phyloP scores from a whole-genome alignment of 371 early-diverging fungal species.

The Smittium mucronatum region DNA sequence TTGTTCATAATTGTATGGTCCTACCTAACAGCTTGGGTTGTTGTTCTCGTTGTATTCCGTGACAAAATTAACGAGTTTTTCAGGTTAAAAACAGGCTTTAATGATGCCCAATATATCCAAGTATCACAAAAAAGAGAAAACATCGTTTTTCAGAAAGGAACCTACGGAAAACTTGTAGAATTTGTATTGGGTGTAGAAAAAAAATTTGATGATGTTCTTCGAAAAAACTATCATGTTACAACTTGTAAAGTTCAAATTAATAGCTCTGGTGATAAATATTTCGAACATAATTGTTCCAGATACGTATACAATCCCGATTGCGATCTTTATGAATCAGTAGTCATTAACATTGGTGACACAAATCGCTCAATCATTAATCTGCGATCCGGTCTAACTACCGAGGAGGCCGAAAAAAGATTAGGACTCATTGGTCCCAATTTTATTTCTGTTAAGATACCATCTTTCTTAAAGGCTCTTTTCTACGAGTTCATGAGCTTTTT shows the following conservation, averaged over 20 bases:
- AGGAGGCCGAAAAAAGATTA: slow-evolving; percentile 44
- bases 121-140: slow-evolving; percentile 39
- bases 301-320: slow-evolving; percentile 38
- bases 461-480: slow-evolving; percentile 40
- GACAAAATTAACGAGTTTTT: slow-evolving; percentile 26
- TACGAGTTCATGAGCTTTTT: slow-evolving; percentile 59
- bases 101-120: slow-evolving; percentile 25
- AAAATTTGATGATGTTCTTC: not conserved
- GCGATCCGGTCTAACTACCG: slow-evolving; percentile 36
- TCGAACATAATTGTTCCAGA: slow-evolving; percentile 62
- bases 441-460: slow-evolving; percentile 49
- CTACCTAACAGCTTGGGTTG: slow-evolving; percentile 16
- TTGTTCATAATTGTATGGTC: slow-evolving; percentile 24
- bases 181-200: slow-evolving; percentile 15
- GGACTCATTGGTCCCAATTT: slow-evolving; percentile 61
- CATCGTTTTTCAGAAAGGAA: slow-evolving; percentile 37
- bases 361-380: slow-evolving; percentile 36
- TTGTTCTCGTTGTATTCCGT: slow-evolving; percentile 15
- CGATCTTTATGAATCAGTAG: slow-evolving; percentile 41
- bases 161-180: slow-evolving; percentile 21
- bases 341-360: slow-evolving; percentile 41
- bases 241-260: slow-evolving; percentile 34
- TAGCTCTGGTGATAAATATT: slow-evolving; percentile 38
- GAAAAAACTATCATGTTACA: slow-evolving; percentile 25
- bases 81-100: slow-evolving; percentile 18